These are phyloP conservation scores for Paecilomyces sp. DNA, from an alignment of 2,329 filamentous ascomycete genomes.

Conservation along the genomic window DNA sequence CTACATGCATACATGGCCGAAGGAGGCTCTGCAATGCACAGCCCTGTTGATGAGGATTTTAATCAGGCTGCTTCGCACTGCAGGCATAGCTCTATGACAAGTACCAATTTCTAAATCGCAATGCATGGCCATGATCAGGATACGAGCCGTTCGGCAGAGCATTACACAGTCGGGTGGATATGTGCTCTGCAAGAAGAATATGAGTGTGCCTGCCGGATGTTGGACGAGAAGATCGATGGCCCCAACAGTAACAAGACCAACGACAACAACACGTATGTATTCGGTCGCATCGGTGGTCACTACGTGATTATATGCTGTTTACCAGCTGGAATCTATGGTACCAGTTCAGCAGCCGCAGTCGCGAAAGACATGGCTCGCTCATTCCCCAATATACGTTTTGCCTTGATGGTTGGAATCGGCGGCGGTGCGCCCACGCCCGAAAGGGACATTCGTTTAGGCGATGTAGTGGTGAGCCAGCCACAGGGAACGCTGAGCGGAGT, in stretches of 20 bases:
- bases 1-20: too few species aligned
- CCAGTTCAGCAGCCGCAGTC: not conserved
- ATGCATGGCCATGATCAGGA: too few species aligned
- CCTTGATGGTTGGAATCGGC: constrained; percentile 13
- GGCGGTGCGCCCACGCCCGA: constrained; percentile 17
- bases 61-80: too few species aligned
- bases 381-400: constrained; percentile 9
- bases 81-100: too few species aligned
- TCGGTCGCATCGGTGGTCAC: constrained; percentile 12
- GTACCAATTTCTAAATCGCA: too few species aligned
- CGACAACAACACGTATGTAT: constrained; percentile 13
- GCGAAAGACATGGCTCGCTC: not conserved
- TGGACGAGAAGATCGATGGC: constrained; percentile 2
- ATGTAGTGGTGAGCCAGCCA: constrained; percentile 20
- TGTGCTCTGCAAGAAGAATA: constrained; percentile 8
- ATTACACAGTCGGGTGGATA: constrained; percentile 6
- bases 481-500: constrained; percentile 12
- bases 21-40: too few species aligned
- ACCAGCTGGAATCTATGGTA: constrained; percentile 7
- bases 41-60: too few species aligned
- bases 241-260: not conserved
- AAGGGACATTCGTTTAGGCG: constrained; percentile 22
- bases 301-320: constrained; percentile 19
- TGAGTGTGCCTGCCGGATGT: constrained; percentile 1
- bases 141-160: too few species aligned